Evolutionary conservation across 371 early-diverging fungal species (phyloP).

Genomic region (Rhizomucor pusillus): DNA sequence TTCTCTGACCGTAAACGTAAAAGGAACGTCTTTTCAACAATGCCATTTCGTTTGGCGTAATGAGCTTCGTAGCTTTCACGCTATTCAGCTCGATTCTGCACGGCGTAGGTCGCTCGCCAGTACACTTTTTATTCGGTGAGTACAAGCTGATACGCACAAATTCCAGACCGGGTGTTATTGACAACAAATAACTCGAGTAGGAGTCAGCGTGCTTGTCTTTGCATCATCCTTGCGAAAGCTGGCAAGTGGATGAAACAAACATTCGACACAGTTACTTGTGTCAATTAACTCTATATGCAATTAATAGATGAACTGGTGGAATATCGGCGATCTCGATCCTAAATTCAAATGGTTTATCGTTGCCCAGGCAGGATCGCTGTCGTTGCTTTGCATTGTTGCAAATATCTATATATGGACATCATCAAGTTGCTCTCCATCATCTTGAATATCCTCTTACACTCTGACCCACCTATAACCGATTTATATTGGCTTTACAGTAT

Average conservation of each 20-base stretch:
- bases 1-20: neutral
- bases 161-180: neutral
- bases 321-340: constrained; percentile 13
- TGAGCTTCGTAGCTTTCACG: constrained; percentile 10
- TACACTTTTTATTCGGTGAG: constrained; percentile 9
- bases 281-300: neutral
- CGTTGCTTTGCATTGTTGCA: constrained; percentile 6
- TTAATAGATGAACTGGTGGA: constrained; percentile 11
- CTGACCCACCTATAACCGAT: too few species aligned
- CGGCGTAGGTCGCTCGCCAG: constrained; percentile 10
- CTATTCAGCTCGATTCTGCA: constrained; percentile 6
- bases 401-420: constrained; percentile 13
- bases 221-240: constrained; percentile 7
- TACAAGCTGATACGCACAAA: neutral
- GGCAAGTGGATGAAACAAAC: neutral
- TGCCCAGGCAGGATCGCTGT: constrained; percentile 8
- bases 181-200: neutral
- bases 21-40: constrained; percentile 10
- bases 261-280: neutral
- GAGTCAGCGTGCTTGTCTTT: constrained; percentile 6
- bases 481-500: too few species aligned
- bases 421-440: neutral
- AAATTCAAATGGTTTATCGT: constrained; percentile 12
- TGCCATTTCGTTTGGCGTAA: constrained; percentile 6
- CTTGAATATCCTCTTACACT: too few species aligned